Percentiles rank a stretch among this genome's conserved stretches.
Evolutionary conservation across 345 rosid species (phyloP).

Genomic region (Brassica carinata): DNA sequence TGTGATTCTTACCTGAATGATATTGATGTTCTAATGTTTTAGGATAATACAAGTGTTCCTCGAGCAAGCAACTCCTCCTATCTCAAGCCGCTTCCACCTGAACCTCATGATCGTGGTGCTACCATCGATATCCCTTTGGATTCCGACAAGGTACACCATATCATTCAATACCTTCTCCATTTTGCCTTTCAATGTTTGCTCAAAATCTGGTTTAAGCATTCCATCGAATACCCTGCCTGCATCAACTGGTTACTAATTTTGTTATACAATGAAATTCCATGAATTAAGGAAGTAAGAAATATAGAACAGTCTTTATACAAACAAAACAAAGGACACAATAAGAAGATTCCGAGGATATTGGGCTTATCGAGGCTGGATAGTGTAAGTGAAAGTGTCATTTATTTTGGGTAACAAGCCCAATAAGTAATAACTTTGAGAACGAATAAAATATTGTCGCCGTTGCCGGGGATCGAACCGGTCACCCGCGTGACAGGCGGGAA

Average conservation of each 20-base stretch:
- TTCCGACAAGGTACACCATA: constrained; percentile 56
- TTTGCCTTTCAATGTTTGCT: constrained; percentile 10
- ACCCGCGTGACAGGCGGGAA: constrained; percentile 98
- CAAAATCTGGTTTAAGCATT: constrained; percentile 47
- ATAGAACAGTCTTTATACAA: no score
- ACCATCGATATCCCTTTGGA: constrained; percentile 91
- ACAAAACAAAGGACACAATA: no score
- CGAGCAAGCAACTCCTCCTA: constrained; percentile 75
- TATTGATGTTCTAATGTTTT: constrained; percentile 21
- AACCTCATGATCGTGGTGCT: constrained; percentile 94
- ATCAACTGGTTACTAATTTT: constrained; percentile 28
- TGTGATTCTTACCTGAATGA: no score
- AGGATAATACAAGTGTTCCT: constrained; percentile 79
- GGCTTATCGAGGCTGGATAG: no score
- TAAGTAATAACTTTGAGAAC: no score
- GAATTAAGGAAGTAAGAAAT: no score
- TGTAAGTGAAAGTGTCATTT: no score
- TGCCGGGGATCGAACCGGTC: constrained; percentile 99
- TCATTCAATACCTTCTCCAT: background rate
- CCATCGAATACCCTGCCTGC: constrained; percentile 71
- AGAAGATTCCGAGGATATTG: no score
- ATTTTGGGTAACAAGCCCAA: constrained; percentile 4
- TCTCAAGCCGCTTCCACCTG: constrained; percentile 94
- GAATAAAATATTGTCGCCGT: constrained; percentile 44
- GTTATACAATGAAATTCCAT: no score